Evolutionary conservation across 805 yeast genomes (phyloP).

Genomic region (Grigorovia yakushimaensis): DNA sequence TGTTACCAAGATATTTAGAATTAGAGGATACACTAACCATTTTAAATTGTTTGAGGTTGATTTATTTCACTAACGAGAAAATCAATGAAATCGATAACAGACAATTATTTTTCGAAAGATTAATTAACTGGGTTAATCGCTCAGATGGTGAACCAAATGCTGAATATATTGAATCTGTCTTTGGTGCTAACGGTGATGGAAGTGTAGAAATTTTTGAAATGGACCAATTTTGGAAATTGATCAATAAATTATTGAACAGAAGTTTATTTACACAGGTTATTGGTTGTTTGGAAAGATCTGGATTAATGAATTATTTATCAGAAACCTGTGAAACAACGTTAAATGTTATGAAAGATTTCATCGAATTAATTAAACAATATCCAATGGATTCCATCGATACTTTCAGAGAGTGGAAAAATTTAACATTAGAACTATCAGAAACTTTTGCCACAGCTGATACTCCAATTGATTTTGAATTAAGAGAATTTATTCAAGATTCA

Average conservation of each 20-base stretch:
- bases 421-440: constrained; percentile 21
- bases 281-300: constrained; percentile 23
- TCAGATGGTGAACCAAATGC: constrained; percentile 59
- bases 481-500: constrained; percentile 25
- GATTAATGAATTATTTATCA: constrained; percentile 11
- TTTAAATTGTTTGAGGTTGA: constrained; percentile 48
- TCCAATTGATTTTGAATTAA: constrained; percentile 16
- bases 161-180: constrained; percentile 35
- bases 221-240: constrained; percentile 51
- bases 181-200: constrained; percentile 28
- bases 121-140: constrained; percentile 57
- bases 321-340: constrained; percentile 15
- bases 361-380: constrained; percentile 28
- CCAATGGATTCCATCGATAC: constrained; percentile 26
- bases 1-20: constrained; percentile 27
- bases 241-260: constrained; percentile 47
- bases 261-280: constrained; percentile 53
- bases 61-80: constrained; percentile 29
- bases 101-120: constrained; percentile 32
- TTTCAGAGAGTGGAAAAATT: constrained; percentile 32
- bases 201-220: constrained; percentile 30
- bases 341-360: constrained; percentile 27
- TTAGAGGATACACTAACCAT: constrained; percentile 41
- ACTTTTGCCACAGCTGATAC: constrained; percentile 14
- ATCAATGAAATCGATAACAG: constrained; percentile 26